Evolutionary conservation across 495 filamentous ascomycete genomes (phyloP), one percentile per base, ranked within the genome.

Genomic region (Annulohypoxylon bovei): DNA sequence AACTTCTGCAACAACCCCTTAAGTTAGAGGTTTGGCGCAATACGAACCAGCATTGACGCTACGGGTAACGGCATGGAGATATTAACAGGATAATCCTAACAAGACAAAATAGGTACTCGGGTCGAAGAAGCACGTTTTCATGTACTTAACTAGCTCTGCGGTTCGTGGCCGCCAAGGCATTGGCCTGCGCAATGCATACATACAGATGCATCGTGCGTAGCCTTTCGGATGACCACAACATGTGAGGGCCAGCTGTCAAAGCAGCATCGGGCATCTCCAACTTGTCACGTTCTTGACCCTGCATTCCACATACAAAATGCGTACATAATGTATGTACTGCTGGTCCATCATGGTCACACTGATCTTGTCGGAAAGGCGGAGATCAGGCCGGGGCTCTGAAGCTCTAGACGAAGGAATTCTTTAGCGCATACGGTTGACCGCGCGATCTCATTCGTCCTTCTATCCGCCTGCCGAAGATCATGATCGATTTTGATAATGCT

Each of bases 211-310:
- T 61, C 68, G 67, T 39, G 68, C 62, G 68, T 53, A 63, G 58
- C 59, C 68, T 59, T 67, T 71, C 52, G 57, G 68, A 65, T 63
- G 64, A 55, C 52, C 64, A 64, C 65, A 37, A 68, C 64, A 60
- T 66, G 67, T 70, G 62, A 72, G 64, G 66, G 69, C 63, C 69
- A 72, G 65, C 70, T 72, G 70, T 72, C 70, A 72, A 72, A 72
- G 70, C 65, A 72, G 70, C 65, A 72, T 68, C 69, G 64, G 69
- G 69, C 69, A 72, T 72, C 70, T 68, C 61, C 65, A 72, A 68
- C 70, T 68, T 68, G 70, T 72, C 70, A 72, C 70, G 70, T 72
- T 72, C 70, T 72, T 55, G 60, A 65, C 64, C 70, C 61, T 72
- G 70, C 70, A 72, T 68, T 22, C 33, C 61, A 65, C 65, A 61